These are phyloP conservation scores for Brassica cretica DNA, from an alignment of 345 rosid species.

Conservation along the genomic window DNA sequence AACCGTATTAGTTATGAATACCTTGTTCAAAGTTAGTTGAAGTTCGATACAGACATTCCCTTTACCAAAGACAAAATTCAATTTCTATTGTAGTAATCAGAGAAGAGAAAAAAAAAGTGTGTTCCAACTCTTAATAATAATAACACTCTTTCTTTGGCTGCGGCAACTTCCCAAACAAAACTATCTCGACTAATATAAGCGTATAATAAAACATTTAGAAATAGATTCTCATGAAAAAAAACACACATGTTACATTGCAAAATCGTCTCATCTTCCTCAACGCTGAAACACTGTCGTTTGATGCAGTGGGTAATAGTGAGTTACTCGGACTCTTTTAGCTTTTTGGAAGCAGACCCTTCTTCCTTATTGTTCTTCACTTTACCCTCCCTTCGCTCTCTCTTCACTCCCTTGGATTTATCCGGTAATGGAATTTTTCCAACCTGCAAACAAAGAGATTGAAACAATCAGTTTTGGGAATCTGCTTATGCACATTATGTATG, in stretches of 20 bases:
- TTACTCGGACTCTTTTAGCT: slow-evolving; percentile 57
- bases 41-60: not conserved
- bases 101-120: not conserved
- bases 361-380: slow-evolving; percentile 47
- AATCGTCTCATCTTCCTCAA: slow-evolving; percentile 13
- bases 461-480: not conserved
- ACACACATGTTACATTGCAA: slow-evolving; percentile 17
- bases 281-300: not conserved
- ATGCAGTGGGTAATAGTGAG: slow-evolving; percentile 7
- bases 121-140: not conserved
- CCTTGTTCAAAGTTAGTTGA: not conserved
- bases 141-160: not conserved
- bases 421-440: slow-evolving; percentile 57
- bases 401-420: slow-evolving; percentile 79
- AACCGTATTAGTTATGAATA: not conserved
- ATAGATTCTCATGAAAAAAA: slow-evolving; percentile 5
- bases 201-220: slow-evolving; percentile 9
- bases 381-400: slow-evolving; percentile 90
- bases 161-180: slow-evolving; percentile 1
- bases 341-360: slow-evolving; percentile 51
- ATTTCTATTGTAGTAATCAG: not conserved
- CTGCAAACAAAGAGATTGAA: slow-evolving; percentile 36
- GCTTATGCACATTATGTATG: not conserved
- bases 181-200: slow-evolving; percentile 14
- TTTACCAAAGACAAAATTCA: not conserved